A percentile compares a stretch with the other conserved stretches of the same genome.
These are phyloP conservation scores for Pseudogymnoascus sp. DNA, from an alignment of 2,329 filamentous ascomycete species.

Conservation along the genomic window DNA sequence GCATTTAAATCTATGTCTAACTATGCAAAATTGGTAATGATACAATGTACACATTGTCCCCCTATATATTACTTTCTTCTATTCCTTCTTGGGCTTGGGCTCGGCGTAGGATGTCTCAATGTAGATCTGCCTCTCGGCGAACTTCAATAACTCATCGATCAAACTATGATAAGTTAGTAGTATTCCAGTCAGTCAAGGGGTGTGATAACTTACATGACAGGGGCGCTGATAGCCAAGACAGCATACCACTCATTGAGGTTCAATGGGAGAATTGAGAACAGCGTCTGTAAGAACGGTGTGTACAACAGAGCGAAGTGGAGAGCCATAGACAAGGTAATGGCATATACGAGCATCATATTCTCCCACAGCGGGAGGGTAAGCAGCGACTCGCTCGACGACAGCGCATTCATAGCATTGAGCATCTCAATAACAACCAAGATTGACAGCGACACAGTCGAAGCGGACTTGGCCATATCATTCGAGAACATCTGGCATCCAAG, in stretches of 20 bases:
- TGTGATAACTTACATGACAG: conserved; percentile 68
- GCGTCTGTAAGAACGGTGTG: conserved; percentile 72
- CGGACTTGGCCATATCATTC: conserved; percentile 77
- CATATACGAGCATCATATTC: conserved; percentile 97
- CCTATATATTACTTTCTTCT: background rate
- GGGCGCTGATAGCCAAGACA: conserved; percentile 77
- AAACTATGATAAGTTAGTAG: conserved; percentile 32
- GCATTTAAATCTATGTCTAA: conserved; percentile 2
- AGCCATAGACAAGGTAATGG: conserved; percentile 84
- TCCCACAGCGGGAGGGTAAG: conserved; percentile 92
- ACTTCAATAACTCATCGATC: conserved; percentile 62
- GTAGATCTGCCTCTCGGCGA: conserved; percentile 47
- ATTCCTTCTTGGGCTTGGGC: conserved; percentile 22
- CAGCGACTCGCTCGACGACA: conserved; percentile 90
- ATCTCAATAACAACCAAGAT: conserved; percentile 96
- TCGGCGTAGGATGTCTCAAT: conserved; percentile 26
- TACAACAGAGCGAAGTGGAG: conserved; percentile 93
- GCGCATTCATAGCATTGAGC: conserved; percentile 97
- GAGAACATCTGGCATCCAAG: conserved; percentile 90
- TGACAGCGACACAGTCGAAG: conserved; percentile 86
- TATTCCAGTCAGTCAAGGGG: background rate
- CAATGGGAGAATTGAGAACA: conserved; percentile 88
- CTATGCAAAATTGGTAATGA: background rate
- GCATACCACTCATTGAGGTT: conserved; percentile 87
- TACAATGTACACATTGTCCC: background rate